Conservation (phyloP, 2,329 filamentous ascomycete genomes). For the Ilyonectria robusta region DNA sequence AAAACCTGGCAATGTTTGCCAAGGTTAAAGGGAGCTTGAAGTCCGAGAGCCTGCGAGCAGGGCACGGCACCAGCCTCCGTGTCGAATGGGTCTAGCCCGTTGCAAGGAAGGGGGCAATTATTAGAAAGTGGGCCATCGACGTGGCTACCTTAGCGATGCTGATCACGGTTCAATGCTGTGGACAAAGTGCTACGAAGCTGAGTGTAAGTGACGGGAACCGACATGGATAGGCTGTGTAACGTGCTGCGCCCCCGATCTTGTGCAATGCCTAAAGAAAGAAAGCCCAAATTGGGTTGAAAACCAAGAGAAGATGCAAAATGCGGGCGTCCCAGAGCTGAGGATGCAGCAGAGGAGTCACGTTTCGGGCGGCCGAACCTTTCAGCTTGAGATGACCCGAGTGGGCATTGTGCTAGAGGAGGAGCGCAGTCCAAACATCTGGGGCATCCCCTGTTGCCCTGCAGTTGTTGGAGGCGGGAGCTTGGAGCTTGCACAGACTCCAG, state of each 20-base stretch:
- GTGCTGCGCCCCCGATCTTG: neutral
- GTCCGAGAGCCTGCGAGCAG: neutral
- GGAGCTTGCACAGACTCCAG: neutral
- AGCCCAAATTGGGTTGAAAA: neutral
- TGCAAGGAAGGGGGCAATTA: conserved; percentile 29
- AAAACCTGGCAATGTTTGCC: conserved; percentile 9
- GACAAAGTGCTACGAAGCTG: too few relatives aligned
- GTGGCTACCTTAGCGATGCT: conserved; percentile 40
- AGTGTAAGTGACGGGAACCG: conserved; percentile 14
- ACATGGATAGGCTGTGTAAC: conserved; percentile 11
- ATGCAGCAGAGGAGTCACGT: neutral
- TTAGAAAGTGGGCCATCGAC: conserved; percentile 37
- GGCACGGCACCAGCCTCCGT: neutral
- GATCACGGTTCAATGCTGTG: conserved; percentile 31
- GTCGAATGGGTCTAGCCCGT: conserved; percentile 6
- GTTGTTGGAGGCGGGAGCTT: conserved; percentile 3
- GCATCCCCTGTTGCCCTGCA: conserved; percentile 14
- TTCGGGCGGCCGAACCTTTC: conserved; percentile 5
- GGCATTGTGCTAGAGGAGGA: neutral
- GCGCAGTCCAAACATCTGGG: conserved; percentile 3
- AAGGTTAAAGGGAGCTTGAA: neutral
- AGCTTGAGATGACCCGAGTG: conserved; percentile 7
- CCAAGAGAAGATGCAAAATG: neutral
- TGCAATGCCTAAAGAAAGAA: neutral
- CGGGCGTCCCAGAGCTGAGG: neutral